Conservation (phyloP, 805 yeast species). For the Schwanniomyces yamadae region DNA sequence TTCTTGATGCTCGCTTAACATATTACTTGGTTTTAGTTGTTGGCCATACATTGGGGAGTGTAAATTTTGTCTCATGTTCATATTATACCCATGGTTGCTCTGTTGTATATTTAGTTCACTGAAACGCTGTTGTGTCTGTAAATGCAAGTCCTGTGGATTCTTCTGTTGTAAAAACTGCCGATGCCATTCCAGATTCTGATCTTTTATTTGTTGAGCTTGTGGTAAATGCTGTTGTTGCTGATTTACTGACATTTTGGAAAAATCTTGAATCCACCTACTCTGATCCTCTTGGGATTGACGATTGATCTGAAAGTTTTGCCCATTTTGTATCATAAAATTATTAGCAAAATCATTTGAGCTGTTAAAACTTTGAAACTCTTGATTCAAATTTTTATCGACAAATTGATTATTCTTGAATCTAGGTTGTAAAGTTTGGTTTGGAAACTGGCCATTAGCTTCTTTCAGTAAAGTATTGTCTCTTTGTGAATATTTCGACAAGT, state of each 20-base stretch:
- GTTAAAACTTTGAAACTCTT: constrained; percentile 37
- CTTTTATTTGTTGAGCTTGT: constrained; percentile 6
- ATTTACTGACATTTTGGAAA: constrained; percentile 20
- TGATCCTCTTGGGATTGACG: constrained; percentile 1
- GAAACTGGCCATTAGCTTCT: constrained; percentile 20
- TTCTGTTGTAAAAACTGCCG: constrained; percentile 22
- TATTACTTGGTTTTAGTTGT: constrained; percentile 5
- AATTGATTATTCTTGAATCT: constrained; percentile 17
- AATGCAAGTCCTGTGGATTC: constrained; percentile 12
- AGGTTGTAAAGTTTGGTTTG: constrained; percentile 8
- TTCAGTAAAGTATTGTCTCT: constrained; percentile 40
- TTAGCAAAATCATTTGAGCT: constrained; percentile 15
- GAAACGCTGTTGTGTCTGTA: constrained; percentile 7
- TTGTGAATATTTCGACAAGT: constrained; percentile 40
- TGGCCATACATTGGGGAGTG: constrained; percentile 13
- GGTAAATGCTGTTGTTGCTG: constrained; percentile 5
- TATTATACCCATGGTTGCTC: constrained; percentile 7
- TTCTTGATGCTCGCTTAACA: constrained; percentile 27
- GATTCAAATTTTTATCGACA: constrained; percentile 35
- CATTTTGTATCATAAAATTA: not conserved
- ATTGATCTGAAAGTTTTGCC: not conserved
- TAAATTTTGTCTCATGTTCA: constrained; percentile 21
- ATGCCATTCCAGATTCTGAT: constrained; percentile 21
- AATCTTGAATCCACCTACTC: constrained; percentile 31
- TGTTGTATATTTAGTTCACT: constrained; percentile 6